phyloP scores from a whole-genome alignment of 208 protist genomes.

The Acanthamoeba sp. region DNA sequence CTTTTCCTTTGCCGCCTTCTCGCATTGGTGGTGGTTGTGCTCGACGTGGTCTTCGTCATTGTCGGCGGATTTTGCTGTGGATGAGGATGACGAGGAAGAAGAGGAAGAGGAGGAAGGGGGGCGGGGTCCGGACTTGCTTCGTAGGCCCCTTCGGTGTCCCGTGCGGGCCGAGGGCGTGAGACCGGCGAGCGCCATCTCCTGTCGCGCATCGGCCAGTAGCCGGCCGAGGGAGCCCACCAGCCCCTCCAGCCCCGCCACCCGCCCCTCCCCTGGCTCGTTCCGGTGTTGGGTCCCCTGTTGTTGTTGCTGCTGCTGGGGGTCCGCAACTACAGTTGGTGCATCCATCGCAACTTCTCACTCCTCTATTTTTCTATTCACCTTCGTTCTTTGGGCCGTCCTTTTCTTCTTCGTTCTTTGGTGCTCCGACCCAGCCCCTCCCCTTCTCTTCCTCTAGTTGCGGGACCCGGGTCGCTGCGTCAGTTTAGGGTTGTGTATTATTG shows the following conservation, averaged over 20 bases:
- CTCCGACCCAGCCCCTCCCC: too few relatives aligned
- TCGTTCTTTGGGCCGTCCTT: too few relatives aligned
- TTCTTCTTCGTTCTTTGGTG: too few relatives aligned
- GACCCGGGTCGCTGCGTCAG: too few relatives aligned
- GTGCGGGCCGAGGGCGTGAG: neutral
- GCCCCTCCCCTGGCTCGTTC: too few relatives aligned
- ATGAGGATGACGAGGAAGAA: neutral
- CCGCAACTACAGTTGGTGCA: too few relatives aligned
- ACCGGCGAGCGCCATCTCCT: neutral
- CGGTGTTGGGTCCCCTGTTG: too few relatives aligned
- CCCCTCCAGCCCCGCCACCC: constrained; percentile 2
- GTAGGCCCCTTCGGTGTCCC: neutral
- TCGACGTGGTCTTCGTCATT: neutral
- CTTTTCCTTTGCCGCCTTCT: neutral
- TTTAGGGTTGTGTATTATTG: too few relatives aligned
- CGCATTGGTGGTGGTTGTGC: neutral
- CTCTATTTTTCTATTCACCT: too few relatives aligned
- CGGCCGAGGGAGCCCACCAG: neutral
- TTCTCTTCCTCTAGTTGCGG: too few relatives aligned
- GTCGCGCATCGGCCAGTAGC: neutral
- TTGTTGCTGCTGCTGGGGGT: too few relatives aligned
- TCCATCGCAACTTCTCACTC: too few relatives aligned
- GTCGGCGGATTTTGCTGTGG: neutral
- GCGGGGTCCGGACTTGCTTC: neutral
- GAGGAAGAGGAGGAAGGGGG: neutral